Conservation (phyloP, 495 filamentous ascomycete genomes). For the Neurospora sp. region DNA sequence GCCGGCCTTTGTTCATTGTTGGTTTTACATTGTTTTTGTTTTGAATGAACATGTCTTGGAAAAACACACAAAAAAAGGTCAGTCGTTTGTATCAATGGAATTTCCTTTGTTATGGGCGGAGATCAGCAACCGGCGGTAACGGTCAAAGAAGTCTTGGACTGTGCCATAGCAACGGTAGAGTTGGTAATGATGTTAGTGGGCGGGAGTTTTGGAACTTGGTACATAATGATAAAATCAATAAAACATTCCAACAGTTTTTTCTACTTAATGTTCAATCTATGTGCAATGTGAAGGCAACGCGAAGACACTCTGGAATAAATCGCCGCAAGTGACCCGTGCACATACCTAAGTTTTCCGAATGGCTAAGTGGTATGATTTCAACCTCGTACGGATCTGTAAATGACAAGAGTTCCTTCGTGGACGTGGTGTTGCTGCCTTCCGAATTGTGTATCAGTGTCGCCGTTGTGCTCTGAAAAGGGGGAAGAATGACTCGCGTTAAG, state of each 20-base stretch:
- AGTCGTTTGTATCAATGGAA: too few species aligned
- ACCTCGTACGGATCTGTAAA: not conserved
- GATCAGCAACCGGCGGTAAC: not conserved
- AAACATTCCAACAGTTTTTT: not conserved
- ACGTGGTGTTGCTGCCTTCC: not conserved
- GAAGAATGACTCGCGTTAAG: too few species aligned
- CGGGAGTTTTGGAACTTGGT: not conserved
- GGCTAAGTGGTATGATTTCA: not conserved
- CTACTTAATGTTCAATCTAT: not conserved
- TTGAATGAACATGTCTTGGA: not conserved
- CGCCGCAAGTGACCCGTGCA: not conserved
- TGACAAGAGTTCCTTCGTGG: not conserved
- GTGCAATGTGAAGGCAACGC: not conserved
- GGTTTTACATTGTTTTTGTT: not conserved
- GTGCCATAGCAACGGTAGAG: not conserved
- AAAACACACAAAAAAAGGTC: not conserved
- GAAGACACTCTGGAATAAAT: not conserved
- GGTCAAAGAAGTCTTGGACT: not conserved
- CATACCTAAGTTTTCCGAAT: not conserved
- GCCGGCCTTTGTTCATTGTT: not conserved
- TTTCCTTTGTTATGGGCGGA: not conserved
- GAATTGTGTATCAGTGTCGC: not conserved
- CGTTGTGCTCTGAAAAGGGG: not conserved
- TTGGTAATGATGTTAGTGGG: not conserved
- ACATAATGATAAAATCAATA: not conserved